Evolutionary conservation across 2,329 filamentous ascomycete genomes (phyloP), one percentile per base, ranked within the genome.

Genomic region (Arthrobotrys musiformis): DNA sequence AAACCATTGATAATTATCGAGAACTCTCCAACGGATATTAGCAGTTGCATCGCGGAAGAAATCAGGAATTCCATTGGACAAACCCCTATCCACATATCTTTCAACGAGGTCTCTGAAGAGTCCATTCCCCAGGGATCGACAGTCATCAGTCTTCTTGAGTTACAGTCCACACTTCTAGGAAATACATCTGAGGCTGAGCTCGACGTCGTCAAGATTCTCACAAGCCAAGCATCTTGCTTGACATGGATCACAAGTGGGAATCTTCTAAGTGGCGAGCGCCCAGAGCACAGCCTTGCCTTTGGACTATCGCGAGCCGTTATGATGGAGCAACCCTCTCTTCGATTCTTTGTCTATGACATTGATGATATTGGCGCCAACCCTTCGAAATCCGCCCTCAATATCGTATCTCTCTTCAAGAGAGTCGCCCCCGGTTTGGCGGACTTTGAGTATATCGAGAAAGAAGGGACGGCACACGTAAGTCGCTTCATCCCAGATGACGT

Each of bases 381-480:
- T 3, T 50, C 63, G 13, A 56, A 44, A 22, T 64, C 68, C 15
- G 48, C 52, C 22, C 19, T 17, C 24, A 70, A 76, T 28, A 74
- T 80, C 17, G 28, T 77, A 17, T 66, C 67, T 5, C 7, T 78
- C 2, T 30, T 78, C 9, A 66, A 74, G 24, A 52, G 24, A 19
- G 17, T 17, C 56, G 22, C 11, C 48, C n/a, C 60, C 19, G n/a
- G 50, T 7, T 13, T 54, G 11, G 40, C 58, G 11, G 82, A 84
- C 46, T 73, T 79, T 9, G 83, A 83, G 33, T 81, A 80, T 22
- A 74, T 70, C 7, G 82, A 82, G 81, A 80, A 81, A 17, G 74
- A 81, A 40, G 81, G 81, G 11, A 80, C 80, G 33, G 42, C 82
- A n/a, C 82, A 81, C 78, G 79, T 83, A 1, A 82, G 81, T 56